phyloP scores from a whole-genome alignment of 1,139 yeast genomes.

The Kodamaea anthophila region DNA sequence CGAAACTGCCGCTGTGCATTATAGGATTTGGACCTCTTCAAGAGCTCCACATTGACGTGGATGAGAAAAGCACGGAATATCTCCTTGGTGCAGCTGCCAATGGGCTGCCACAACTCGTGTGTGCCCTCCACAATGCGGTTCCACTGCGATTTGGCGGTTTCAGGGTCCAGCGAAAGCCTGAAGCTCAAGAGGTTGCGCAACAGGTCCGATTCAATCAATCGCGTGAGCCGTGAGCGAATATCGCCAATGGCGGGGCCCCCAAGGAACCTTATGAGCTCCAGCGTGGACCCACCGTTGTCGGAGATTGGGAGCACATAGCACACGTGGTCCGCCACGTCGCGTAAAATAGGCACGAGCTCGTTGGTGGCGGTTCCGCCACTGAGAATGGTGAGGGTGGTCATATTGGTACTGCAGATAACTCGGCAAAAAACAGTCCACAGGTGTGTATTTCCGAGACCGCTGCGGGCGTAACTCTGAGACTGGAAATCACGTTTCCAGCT shows the following conservation, averaged over 20 bases:
- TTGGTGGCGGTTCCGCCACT: constrained; percentile 80
- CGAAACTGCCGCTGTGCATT: constrained; percentile 46
- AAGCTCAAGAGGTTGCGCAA: constrained; percentile 49
- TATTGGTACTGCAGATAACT: constrained; percentile 15
- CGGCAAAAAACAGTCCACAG: constrained; percentile 33
- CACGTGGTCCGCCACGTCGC: constrained; percentile 33
- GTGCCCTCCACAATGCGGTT: constrained; percentile 70
- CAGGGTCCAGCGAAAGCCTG: constrained; percentile 51
- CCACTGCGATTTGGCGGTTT: constrained; percentile 69
- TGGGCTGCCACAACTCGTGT: constrained; percentile 60
- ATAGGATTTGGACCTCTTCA: constrained; percentile 58
- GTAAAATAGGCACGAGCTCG: constrained; percentile 48
- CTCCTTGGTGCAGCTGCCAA: constrained; percentile 62
- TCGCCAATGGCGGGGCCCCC: constrained; percentile 98
- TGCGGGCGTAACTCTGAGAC: constrained; percentile 19
- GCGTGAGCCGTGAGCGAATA: constrained; percentile 71
- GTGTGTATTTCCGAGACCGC: constrained; percentile 34
- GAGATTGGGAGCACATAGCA: constrained; percentile 76
- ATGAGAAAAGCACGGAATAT: constrained; percentile 72
- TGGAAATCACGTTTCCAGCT: too few species aligned
- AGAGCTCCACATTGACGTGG: constrained; percentile 70
- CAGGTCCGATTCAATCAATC: constrained; percentile 50
- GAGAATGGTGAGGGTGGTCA: constrained; percentile 35
- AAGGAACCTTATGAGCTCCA: constrained; percentile 79
- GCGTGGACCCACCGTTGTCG: constrained; percentile 94